These are phyloP conservation scores for Lactarius akahatsu DNA, from an alignment of 768 basidiomycete genomes.

Conservation along the genomic window DNA sequence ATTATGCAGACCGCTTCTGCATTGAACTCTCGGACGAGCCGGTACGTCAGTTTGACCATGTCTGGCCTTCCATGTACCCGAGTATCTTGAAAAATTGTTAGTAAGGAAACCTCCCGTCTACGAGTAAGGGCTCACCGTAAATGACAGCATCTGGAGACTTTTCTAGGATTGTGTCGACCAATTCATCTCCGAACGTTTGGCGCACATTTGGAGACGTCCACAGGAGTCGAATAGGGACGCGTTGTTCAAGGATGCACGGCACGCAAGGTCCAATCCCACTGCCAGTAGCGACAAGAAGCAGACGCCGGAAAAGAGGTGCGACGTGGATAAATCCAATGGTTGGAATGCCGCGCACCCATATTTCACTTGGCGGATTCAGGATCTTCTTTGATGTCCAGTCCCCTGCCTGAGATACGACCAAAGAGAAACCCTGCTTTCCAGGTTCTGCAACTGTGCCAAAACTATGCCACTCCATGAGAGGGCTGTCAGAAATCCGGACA, in stretches of 20 bases:
- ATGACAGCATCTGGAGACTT: slow-evolving; percentile 56
- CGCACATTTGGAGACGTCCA: slow-evolving; percentile 64
- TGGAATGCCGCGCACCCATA: slow-evolving; percentile 61
- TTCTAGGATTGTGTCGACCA: slow-evolving; percentile 55
- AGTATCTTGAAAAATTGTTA: slow-evolving; percentile 33
- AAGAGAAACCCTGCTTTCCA: slow-evolving; percentile 44
- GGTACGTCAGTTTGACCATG: slow-evolving; percentile 41
- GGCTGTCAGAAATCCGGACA: slow-evolving; percentile 42
- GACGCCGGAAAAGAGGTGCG: slow-evolving; percentile 52
- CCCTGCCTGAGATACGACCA: slow-evolving; percentile 56
- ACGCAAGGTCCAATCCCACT: slow-evolving; percentile 61
- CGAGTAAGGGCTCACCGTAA: slow-evolving; percentile 44
- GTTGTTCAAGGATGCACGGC: slow-evolving; percentile 51
- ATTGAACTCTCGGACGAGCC: slow-evolving; percentile 39
- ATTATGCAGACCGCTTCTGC: slow-evolving; percentile 55
- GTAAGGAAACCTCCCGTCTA: background rate
- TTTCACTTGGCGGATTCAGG: slow-evolving; percentile 48
- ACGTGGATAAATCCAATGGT: slow-evolving; percentile 56
- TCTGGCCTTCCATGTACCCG: slow-evolving; percentile 39
- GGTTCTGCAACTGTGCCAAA: slow-evolving; percentile 54
- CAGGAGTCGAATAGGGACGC: slow-evolving; percentile 54
- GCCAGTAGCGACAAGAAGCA: slow-evolving; percentile 60
- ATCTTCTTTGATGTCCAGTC: slow-evolving; percentile 61
- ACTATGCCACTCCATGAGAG: slow-evolving; percentile 58
- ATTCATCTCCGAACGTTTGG: slow-evolving; percentile 59